Percentiles rank a stretch among this genome's conserved stretches.
These are phyloP conservation scores for Pseudozyma sp. DNA, from an alignment of 1,284 basidiomycete genomes.

Conservation along the genomic window DNA sequence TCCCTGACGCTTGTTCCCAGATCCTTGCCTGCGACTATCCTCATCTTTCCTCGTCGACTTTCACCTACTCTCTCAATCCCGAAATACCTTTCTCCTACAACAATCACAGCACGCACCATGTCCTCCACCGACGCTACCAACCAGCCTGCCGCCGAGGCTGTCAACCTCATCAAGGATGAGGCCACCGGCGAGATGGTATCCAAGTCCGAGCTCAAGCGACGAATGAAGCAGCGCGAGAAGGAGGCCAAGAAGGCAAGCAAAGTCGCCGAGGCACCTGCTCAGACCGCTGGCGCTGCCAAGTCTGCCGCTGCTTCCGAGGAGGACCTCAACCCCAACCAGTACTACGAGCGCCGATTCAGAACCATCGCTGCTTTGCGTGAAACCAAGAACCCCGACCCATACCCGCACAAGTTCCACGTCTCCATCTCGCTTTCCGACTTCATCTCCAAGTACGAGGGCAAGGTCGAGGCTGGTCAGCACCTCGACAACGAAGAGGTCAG, in stretches of 20 bases:
- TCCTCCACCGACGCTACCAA: constrained; percentile 46
- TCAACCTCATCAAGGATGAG: constrained; percentile 65
- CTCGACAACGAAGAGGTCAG: constrained; percentile 71
- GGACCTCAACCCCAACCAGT: constrained; percentile 76
- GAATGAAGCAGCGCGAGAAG: constrained; percentile 76
- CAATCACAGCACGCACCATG: constrained; percentile 29
- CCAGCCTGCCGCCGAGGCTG: constrained; percentile 42
- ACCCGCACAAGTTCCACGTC: constrained; percentile 99
- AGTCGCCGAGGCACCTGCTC: constrained; percentile 61
- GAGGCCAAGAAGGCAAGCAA: constrained; percentile 87
- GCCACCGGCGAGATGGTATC: constrained; percentile 68
- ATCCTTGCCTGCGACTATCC: constrained; percentile 26
- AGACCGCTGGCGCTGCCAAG: constrained; percentile 19
- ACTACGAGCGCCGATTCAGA: constrained; percentile 90
- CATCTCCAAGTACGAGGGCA: constrained; percentile 80
- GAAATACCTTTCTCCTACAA: constrained; percentile 1
- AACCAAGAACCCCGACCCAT: constrained; percentile 84
- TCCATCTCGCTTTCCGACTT: constrained; percentile 81
- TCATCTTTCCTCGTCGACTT: constrained; percentile 5
- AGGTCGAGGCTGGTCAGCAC: constrained; percentile 61
- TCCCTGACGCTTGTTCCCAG: constrained; percentile 16
- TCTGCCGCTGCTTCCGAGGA: constrained; percentile 54
- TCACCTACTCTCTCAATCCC: neutral
- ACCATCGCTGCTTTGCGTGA: constrained; percentile 87
- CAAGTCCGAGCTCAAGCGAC: constrained; percentile 67